Conservation (phyloP, 306 rosid genomes). For the Gleditsia sinensis region DNA sequence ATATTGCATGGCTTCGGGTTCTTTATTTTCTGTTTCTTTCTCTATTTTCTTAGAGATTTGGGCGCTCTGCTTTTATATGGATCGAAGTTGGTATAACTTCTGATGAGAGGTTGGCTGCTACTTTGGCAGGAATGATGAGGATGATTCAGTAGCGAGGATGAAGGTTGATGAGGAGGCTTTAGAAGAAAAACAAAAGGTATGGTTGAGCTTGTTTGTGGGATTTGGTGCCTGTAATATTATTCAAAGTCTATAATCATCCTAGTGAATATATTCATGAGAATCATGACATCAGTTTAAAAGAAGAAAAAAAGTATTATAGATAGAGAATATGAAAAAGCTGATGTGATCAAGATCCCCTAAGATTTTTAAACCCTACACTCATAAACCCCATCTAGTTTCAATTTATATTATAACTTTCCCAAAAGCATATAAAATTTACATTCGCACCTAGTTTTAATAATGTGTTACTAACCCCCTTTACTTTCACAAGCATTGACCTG, state of each 20-base stretch:
- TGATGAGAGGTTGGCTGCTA: constrained; percentile 42
- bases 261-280: neutral
- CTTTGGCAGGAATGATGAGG: constrained; percentile 73
- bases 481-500: neutral
- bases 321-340: too few relatives aligned
- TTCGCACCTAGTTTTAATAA: neutral
- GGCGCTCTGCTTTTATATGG: constrained; percentile 10
- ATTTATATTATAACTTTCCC: too few relatives aligned
- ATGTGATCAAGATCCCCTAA: neutral
- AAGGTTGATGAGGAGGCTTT: constrained; percentile 86
- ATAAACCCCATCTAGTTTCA: too few relatives aligned
- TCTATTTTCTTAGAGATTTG: neutral
- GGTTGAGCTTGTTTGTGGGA: constrained; percentile 4
- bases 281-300: too few relatives aligned
- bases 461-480: neutral
- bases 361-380: neutral
- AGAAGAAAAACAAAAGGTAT: constrained; percentile 83
- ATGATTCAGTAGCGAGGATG: constrained; percentile 77
- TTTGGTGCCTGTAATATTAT: constrained; percentile 4
- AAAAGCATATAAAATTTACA: neutral
- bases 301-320: too few relatives aligned
- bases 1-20: constrained; percentile 1
- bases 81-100: constrained; percentile 37
- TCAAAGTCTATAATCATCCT: neutral
- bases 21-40: constrained; percentile 1